Evolutionary conservation across 208 protist species (phyloP), one percentile per base, ranked within the genome.

Genomic region (Trypanosoma boissoni): DNA sequence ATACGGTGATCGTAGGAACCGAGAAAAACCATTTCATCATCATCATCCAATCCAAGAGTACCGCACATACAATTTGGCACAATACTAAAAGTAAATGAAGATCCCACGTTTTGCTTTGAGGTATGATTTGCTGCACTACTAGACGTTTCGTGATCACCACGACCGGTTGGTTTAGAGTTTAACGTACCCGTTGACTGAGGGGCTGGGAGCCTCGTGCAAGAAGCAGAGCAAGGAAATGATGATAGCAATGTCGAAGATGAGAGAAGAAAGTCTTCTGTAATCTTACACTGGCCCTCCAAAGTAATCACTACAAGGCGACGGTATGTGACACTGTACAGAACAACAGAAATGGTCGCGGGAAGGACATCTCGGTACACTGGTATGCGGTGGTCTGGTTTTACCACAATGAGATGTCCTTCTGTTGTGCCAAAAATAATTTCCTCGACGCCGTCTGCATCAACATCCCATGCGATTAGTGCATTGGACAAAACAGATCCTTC

Each of bases 401-500:
- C 59, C 8, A 96, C 76, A 9, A 85, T 65, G 24, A 96, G 36
- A 5, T 86, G 58, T 0, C 89, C 89, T 34, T 93, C 86, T 23
- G 89, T 93, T 3, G 86, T 96, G 26, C 89, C 89, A 16, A 96
- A 37, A 24, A 96, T 72, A 32, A 90, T 67, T 50, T 96, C 89
- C 58, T 91, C 86, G 8, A 88, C 69, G 2, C 78, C 82, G 48
- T 96, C 89, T 27, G 66, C 68, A 55, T 92, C 83, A 2, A 96
- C 80, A 68, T 96, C 89, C 43, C 72, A 75, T 20, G 75, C 77
- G 21, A 84, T 56, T 28, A 96, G 74, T 5, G 84, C 84, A 58
- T 92, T 89, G 3, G 86, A 74, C 64, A 93, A 63, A 31, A 96
- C 79, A 12, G 89, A 93, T 16, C 89, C 89, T 46, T 92, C 78